phyloP scores from a whole-genome alignment of 257 asterid species.

The Capsicum chinense region DNA sequence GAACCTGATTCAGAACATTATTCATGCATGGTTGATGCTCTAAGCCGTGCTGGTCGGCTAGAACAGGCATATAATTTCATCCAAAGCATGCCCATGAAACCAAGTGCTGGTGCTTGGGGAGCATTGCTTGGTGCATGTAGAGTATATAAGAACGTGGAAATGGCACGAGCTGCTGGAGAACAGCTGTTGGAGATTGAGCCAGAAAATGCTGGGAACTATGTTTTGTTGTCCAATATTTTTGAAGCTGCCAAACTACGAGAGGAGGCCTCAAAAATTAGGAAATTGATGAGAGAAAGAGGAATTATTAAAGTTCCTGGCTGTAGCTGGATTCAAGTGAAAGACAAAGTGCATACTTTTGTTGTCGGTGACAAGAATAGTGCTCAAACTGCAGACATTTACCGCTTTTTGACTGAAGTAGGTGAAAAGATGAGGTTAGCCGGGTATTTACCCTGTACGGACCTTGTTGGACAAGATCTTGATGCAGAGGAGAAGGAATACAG shows the following conservation, averaged over 20 bases:
- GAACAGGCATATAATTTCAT: conserved; percentile 65
- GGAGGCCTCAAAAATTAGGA: conserved; percentile 67
- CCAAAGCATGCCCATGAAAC: conserved; percentile 60
- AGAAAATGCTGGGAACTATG: conserved; percentile 70
- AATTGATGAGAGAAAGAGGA: conserved; percentile 71
- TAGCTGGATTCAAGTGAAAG: conserved; percentile 73
- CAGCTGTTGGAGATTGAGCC: conserved; percentile 65
- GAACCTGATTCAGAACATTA: conserved; percentile 71
- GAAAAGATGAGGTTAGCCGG: conserved; percentile 65
- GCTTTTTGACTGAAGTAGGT: conserved; percentile 58
- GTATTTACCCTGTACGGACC: conserved; percentile 56
- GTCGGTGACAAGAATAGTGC: conserved; percentile 58
- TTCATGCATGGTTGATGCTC: conserved; percentile 71
- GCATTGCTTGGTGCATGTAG: conserved; percentile 79
- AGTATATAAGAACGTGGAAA: conserved; percentile 55
- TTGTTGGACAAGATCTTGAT: conserved; percentile 70
- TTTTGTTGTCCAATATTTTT: conserved; percentile 62
- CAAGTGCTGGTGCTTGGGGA: conserved; percentile 77
- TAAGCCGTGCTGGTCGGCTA: conserved; percentile 74
- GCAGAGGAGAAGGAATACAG: conserved; percentile 70
- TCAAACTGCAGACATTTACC: conserved; percentile 44
- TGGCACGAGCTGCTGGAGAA: conserved; percentile 62
- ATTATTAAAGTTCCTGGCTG: conserved; percentile 68
- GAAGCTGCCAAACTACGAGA: conserved; percentile 64
- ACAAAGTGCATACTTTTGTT: conserved; percentile 59